Conservation (phyloP, 345 rosid species). For the Rhodomyrtus tomentosa region DNA sequence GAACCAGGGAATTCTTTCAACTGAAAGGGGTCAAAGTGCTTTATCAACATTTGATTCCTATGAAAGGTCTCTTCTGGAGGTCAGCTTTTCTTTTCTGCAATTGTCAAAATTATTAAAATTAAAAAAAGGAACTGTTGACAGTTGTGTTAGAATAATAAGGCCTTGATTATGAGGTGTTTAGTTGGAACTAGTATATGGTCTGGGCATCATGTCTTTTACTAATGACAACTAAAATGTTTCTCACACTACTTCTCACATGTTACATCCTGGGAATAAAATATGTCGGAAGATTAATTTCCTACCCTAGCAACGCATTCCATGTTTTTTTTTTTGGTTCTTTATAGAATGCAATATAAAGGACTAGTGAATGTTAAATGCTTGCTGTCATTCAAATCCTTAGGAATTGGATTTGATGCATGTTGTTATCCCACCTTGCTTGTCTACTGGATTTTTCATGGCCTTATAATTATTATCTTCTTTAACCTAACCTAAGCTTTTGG, state of each 20-base stretch:
- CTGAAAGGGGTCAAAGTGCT: constrained; percentile 81
- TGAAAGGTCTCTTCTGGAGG: constrained; percentile 84
- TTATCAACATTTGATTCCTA: constrained; percentile 46
- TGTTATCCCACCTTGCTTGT: background rate
- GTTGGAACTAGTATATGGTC: background rate
- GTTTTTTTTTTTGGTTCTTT: background rate
- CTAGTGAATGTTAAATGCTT: background rate
- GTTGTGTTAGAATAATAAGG: background rate
- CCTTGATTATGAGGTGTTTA: background rate
- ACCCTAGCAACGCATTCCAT: background rate
- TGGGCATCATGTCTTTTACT: background rate
- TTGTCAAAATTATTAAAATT: constrained; percentile 2
- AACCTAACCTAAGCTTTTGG: background rate
- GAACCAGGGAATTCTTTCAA: constrained; percentile 83
- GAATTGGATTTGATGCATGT: background rate
- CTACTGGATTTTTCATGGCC: background rate
- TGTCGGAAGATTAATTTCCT: background rate
- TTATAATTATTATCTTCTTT: background rate
- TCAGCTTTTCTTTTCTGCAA: constrained; percentile 9
- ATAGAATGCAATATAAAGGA: background rate
- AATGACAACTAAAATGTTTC: background rate
- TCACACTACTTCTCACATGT: background rate
- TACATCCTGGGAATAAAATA: background rate
- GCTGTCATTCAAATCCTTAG: background rate
- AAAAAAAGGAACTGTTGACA: background rate